Percentiles rank a stretch among this genome's conserved stretches.
Evolutionary conservation across 257 asterid species (phyloP).

Genomic region (Solanum rostratum): DNA sequence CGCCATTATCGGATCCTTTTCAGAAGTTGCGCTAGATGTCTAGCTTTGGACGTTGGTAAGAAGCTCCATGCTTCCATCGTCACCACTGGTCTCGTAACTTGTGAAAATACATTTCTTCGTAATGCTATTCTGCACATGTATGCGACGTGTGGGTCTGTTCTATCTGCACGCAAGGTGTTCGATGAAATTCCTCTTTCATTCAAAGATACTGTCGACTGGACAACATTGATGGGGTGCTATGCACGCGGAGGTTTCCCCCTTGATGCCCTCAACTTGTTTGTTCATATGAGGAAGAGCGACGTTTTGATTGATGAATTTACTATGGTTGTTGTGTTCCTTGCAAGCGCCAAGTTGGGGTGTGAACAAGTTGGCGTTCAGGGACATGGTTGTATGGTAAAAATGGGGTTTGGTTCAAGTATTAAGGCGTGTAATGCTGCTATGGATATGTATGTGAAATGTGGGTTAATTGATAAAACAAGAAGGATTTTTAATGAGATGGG

Average conservation of each 20-base stretch:
- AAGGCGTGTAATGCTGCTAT: conserved; percentile 57
- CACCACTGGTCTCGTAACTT: conserved; percentile 37
- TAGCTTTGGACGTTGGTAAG: conserved; percentile 29
- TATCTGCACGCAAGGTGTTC: conserved; percentile 52
- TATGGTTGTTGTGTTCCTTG: conserved; percentile 41
- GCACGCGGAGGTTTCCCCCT: conserved; percentile 23
- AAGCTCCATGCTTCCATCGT: conserved; percentile 57
- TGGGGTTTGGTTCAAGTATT: conserved; percentile 37
- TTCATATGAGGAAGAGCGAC: conserved; percentile 29
- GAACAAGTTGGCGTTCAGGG: conserved; percentile 42
- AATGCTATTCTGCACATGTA: conserved; percentile 57
- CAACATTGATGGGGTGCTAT: conserved; percentile 49
- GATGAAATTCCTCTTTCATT: conserved; percentile 36
- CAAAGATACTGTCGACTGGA: conserved; percentile 74
- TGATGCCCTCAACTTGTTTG: conserved; percentile 37
- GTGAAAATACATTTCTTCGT: conserved; percentile 36
- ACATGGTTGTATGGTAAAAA: conserved; percentile 32
- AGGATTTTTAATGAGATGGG: conserved; percentile 43
- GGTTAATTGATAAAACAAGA: conserved; percentile 30
- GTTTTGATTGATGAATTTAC: conserved; percentile 41
- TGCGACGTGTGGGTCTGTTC: conserved; percentile 33
- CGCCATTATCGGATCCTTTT: conserved; percentile 51
- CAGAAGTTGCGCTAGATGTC: conserved; percentile 40
- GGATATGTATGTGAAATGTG: conserved; percentile 69
- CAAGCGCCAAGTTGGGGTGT: conserved; percentile 48